Percentiles rank a stretch among this genome's conserved stretches.
These are phyloP conservation scores for Pestalotiopsis sp. DNA, from an alignment of 2,329 filamentous ascomycete species.

Conservation along the genomic window DNA sequence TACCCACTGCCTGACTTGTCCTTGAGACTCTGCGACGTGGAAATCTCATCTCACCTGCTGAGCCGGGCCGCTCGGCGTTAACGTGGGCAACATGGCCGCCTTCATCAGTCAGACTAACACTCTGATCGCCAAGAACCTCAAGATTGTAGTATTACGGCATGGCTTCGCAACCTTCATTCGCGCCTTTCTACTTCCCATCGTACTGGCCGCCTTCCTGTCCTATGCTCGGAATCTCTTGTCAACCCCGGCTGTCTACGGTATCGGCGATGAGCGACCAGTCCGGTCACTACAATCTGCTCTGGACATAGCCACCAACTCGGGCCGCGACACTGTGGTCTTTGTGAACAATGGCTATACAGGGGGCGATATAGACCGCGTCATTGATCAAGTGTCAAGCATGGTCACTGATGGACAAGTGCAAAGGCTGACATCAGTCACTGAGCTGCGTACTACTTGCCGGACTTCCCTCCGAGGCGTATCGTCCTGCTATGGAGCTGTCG, in stretches of 20 bases:
- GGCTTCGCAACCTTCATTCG: constrained; percentile 51
- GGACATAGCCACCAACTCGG: constrained; percentile 48
- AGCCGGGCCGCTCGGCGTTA: constrained; percentile 10
- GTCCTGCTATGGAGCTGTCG: constrained; percentile 70
- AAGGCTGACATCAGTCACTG: constrained; percentile 53
- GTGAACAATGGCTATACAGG: constrained; percentile 72
- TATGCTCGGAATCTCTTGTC: constrained; percentile 84
- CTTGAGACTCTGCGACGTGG: neutral
- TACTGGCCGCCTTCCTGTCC: constrained; percentile 59
- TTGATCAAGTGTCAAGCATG: constrained; percentile 60
- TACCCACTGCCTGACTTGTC: neutral
- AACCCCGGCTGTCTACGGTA: constrained; percentile 72
- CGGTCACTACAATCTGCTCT: constrained; percentile 67
- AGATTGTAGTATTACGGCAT: constrained; percentile 58
- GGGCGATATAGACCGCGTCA: constrained; percentile 72
- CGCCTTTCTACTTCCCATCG: constrained; percentile 59
- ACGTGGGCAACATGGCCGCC: neutral
- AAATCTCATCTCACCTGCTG: neutral
- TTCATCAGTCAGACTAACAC: constrained; percentile 60
- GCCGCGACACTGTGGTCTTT: constrained; percentile 71
- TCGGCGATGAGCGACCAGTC: constrained; percentile 62
- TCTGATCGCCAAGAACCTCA: constrained; percentile 62
- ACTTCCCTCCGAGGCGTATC: constrained; percentile 67
- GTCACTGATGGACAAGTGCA: constrained; percentile 56
- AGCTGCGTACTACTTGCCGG: constrained; percentile 63